Conservation (phyloP, 805 yeast species). For the Nematodospora valgi region DNA sequence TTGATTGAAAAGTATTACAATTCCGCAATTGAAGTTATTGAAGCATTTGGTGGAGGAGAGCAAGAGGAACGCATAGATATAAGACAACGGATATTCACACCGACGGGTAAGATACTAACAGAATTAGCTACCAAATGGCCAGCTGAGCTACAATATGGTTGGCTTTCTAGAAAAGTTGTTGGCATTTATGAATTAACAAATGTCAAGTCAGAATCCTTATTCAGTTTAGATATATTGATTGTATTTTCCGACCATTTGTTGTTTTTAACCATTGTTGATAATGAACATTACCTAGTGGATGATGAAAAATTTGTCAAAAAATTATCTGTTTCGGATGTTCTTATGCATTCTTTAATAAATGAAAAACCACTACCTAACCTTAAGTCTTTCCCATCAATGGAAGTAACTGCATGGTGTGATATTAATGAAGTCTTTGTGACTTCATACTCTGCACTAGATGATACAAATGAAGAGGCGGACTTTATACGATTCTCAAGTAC, state of each 20-base stretch:
- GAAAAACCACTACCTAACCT: conserved; percentile 66
- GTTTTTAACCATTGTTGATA: conserved; percentile 54
- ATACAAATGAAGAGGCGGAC: conserved; percentile 14
- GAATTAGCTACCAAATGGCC: conserved; percentile 91
- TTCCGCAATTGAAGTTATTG: conserved; percentile 62
- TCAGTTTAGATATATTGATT: conserved; percentile 52
- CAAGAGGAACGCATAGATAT: conserved; percentile 19
- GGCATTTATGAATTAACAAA: conserved; percentile 53
- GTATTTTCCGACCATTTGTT: conserved; percentile 79
- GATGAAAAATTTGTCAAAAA: conserved; percentile 21
- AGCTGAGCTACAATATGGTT: conserved; percentile 76
- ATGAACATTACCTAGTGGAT: conserved; percentile 28
- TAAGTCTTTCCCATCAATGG: conserved; percentile 56
- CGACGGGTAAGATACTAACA: conserved; percentile 83
- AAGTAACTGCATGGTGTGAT: conserved; percentile 65
- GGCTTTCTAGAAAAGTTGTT: conserved; percentile 83
- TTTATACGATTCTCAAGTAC: conserved; percentile 26
- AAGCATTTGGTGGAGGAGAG: conserved; percentile 67
- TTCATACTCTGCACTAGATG: conserved; percentile 29
- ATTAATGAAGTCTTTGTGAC: conserved; percentile 55
- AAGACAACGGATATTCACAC: conserved; percentile 70
- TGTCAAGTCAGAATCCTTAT: conserved; percentile 13
- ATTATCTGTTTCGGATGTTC: conserved; percentile 70
- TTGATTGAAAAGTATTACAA: conserved; percentile 32
- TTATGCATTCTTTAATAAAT: conserved; percentile 88